Evolutionary conservation across 2,329 filamentous ascomycete species (phyloP), one percentile per base, ranked within the genome.

Genomic region (Pseudocercospora crystallina): DNA sequence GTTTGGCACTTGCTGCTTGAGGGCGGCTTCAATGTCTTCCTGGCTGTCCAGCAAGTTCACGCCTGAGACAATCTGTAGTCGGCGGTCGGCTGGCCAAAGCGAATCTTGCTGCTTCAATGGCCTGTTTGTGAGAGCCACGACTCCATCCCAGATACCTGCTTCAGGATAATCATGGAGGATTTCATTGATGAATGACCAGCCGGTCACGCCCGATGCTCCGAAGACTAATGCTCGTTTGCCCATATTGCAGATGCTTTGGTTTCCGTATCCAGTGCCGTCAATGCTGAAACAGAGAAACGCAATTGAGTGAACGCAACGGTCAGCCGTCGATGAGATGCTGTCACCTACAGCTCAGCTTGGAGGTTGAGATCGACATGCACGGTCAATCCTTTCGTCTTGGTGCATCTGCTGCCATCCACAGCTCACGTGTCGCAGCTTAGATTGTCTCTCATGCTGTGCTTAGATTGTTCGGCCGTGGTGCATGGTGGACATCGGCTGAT

Each of bases 131-230:
- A 78, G 69, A 8, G 75, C 75, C 12, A 73, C 71, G 2, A 78
- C 72, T 31, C 69, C 71, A 17, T 62, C 67, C 60, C 76, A 78
- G 2, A 65, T 65, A 43, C 72, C 69, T 20, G 71, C 69, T 17
- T 64, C 66, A 1, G 76, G 76, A 52, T 76, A 78, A 44, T 69
- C 72, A 43, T 73, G 63, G 5, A 78, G 61, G 33, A 77, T 73
- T 43, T 73, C 70, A 47, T 76, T 78, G 14, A 75, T 71, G 49
- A 78, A 72, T 4, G 75, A 71, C 75, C 75, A 78, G 20, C 75
- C 75, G 1, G 73, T 72, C 44, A 77, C 73, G 8, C 75, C 76
- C 56, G 70, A 73, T 42, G 73, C 74, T 34, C 74, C 75, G 61
- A 68, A 66, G 14, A 65, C 59, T 57, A 57, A 64, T 30, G 54